Percentiles rank a stretch among this genome's conserved stretches.
phyloP scores from a whole-genome alignment of 1,284 basidiomycete species.

The Apiotrichum porosum region DNA sequence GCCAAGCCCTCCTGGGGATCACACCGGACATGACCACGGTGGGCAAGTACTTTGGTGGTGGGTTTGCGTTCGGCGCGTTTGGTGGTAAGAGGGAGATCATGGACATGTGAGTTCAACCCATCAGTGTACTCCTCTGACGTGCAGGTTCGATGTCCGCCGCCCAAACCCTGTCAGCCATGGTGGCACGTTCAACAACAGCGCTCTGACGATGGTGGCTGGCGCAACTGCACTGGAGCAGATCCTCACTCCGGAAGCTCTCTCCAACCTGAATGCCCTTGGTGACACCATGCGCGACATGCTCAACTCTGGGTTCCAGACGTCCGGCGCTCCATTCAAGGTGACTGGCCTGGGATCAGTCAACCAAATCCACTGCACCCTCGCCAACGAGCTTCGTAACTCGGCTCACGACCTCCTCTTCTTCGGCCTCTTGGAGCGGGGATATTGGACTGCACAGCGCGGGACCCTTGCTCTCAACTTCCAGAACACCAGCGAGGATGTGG shows the following conservation, averaged over 20 bases:
- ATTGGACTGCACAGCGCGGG: constrained; percentile 19
- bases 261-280: constrained; percentile 18
- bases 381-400: background rate
- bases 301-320: constrained; percentile 8
- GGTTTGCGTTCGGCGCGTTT: constrained; percentile 34
- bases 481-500: constrained; percentile 7
- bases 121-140: background rate
- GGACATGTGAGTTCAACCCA: constrained; percentile 22
- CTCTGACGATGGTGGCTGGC: constrained; percentile 31
- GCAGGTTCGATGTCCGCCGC: constrained; percentile 23
- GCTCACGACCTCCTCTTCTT: constrained; percentile 14
- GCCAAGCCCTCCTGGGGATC: constrained; percentile 24
- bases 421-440: background rate
- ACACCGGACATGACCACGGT: constrained; percentile 31
- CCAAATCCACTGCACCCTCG: constrained; percentile 22
- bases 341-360: constrained; percentile 32
- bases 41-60: constrained; percentile 35
- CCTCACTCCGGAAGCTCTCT: constrained; percentile 19
- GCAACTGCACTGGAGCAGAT: constrained; percentile 20
- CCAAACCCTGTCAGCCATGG: constrained; percentile 19
- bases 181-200: constrained; percentile 36
- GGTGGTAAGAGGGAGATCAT: constrained; percentile 31
- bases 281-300: constrained; percentile 19
- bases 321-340: constrained; percentile 9
- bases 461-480: constrained; percentile 8